Base-by-base conservation (phyloP, 1,139 yeast species). In the Candida glucosophila region DNA sequence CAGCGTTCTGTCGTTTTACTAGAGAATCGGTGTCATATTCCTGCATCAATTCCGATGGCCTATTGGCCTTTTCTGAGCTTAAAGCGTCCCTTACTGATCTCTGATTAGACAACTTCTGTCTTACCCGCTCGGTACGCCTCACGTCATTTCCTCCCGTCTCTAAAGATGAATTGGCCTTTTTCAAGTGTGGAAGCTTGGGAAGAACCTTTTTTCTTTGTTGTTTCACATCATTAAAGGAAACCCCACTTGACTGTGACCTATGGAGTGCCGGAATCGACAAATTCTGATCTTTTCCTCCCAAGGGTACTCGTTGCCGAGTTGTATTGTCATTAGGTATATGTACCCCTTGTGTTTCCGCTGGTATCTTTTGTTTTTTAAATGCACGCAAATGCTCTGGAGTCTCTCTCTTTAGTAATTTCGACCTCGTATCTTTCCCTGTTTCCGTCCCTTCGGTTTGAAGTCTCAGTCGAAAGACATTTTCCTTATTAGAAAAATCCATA, bases 261-360 rank as follows among this genome's bases (percentile, higher is more conserved):
- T 45, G 52, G 32, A 62, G 45, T 3, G 43, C 26, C 2, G 59
- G 55, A n/a, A 45, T 27, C 17, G 35, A 34, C 15, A 39, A 38
- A 39, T 67, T 67, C 28, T 51, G 58, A 39, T 63, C 67, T 37
- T 68, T 68, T 2, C 73, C 73, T 3, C 72, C 71, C 30, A 68
- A 52, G 1, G 75, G 74, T 2, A 67, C 51, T 36, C 74, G 45
- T 21, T 40, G 22, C 23, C 30, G 20, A 17, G 12, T 25, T 12
- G 17, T 7, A 10, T 7, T n/a, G n/a, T n/a, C n/a, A n/a, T n/a
- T n/a, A n/a, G n/a, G n/a, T n/a, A n/a, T n/a, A n/a, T n/a, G n/a
- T n/a, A n/a, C n/a, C n/a, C n/a, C n/a, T n/a, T n/a, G n/a, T n/a
- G n/a, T n/a, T n/a, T n/a, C n/a, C n/a, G n/a, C n/a, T n/a, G n/a